Evolutionary conservation across 225 moss, liverwort and hornwort genomes (phyloP).

Genomic region (Lunularia cruciata): DNA sequence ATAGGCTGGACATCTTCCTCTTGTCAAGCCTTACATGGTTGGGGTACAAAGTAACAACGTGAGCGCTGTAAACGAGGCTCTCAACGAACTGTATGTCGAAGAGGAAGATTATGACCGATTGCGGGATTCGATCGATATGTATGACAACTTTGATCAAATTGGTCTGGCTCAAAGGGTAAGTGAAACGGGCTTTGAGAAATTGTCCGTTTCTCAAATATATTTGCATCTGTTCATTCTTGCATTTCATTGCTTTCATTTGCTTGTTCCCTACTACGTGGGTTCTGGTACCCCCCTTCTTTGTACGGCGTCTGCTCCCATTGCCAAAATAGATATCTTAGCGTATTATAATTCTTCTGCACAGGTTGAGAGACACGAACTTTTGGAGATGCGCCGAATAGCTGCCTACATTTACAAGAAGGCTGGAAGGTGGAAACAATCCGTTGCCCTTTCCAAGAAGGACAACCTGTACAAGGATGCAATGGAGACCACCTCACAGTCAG

Average conservation of each 20-base stretch:
- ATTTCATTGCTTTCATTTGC: too few species aligned
- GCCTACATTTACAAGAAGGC: constrained; percentile 99
- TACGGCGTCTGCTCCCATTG: not conserved
- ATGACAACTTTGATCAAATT: constrained; percentile 99
- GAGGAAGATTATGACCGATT: constrained; percentile 97
- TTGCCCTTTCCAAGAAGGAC: constrained; percentile 96
- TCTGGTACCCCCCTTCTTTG: constrained; percentile 4
- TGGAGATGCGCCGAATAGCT: constrained; percentile 97
- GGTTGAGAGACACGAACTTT: constrained; percentile 96
- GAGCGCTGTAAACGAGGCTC: constrained; percentile 91
- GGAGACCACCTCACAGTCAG: constrained; percentile 97
- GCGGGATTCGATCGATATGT: constrained; percentile 97
- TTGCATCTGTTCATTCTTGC: too few species aligned
- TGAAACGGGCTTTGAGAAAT: not conserved
- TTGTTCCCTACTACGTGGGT: not conserved
- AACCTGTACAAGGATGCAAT: constrained; percentile 99
- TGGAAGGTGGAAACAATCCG: constrained; percentile 97
- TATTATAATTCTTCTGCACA: too few species aligned
- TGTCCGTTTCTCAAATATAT: too few species aligned
- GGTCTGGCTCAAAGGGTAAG: constrained; percentile 92
- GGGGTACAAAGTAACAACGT: constrained; percentile 94
- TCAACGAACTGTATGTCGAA: constrained; percentile 91
- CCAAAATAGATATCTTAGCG: not conserved
- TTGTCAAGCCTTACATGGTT: constrained; percentile 98
- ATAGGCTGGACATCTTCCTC: constrained; percentile 92